Percentiles rank a stretch among this genome's conserved stretches.
Evolutionary conservation across 2,329 filamentous ascomycete genomes (phyloP).

Genomic region (Bisporella sp.): DNA sequence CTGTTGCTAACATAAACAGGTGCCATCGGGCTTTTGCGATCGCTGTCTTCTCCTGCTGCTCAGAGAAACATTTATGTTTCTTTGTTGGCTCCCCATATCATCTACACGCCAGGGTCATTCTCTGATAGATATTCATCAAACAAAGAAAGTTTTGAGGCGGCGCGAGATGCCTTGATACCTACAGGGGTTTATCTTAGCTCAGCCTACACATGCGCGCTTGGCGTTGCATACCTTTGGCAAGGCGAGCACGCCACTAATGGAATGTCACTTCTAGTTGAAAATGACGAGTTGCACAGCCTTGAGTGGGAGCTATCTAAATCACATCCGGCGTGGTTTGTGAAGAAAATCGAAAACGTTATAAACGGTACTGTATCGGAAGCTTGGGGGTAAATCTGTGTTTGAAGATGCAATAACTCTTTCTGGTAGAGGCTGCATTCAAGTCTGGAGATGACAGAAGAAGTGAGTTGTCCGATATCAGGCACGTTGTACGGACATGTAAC

Average conservation of each 20-base stretch:
- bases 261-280: not conserved
- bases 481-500: too few relatives aligned
- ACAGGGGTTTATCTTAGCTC: not conserved
- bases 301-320: not conserved
- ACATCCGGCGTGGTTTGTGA: not conserved
- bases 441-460: too few relatives aligned
- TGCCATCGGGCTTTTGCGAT: not conserved
- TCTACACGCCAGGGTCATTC: not conserved
- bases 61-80: not conserved
- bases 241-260: not conserved
- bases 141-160: not conserved
- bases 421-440: too few relatives aligned
- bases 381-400: too few relatives aligned
- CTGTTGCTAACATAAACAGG: not conserved
- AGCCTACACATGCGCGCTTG: not conserved
- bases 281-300: not conserved
- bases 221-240: not conserved
- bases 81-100: not conserved
- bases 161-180: not conserved
- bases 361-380: too few relatives aligned
- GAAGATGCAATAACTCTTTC: too few relatives aligned
- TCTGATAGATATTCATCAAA: not conserved
- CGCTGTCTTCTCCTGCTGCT: not conserved
- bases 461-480: too few relatives aligned
- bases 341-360: not conserved